Conservation (phyloP, 805 yeast genomes). For the Wickerhamiella sorbophila region DNA sequence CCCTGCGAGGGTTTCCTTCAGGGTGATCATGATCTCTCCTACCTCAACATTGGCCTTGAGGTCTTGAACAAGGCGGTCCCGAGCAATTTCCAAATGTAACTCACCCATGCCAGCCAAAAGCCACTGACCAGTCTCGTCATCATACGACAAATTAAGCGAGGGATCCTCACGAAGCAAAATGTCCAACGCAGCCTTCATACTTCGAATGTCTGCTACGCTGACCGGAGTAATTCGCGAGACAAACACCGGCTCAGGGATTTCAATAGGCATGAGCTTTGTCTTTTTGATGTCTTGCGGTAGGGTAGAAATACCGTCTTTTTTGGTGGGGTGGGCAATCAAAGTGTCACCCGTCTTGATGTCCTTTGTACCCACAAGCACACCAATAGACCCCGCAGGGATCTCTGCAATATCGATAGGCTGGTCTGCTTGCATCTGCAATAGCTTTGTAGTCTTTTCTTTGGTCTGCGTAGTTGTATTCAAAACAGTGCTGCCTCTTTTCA, state of each 20-base stretch:
- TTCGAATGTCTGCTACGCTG: conserved; percentile 65
- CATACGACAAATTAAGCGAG: conserved; percentile 48
- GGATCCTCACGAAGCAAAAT: conserved; percentile 80
- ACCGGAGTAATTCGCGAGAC: conserved; percentile 71
- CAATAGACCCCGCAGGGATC: conserved; percentile 70
- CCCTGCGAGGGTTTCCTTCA: conserved; percentile 49
- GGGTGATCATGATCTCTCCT: conserved; percentile 79
- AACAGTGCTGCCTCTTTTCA: conserved; percentile 48
- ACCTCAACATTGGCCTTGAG: conserved; percentile 69
- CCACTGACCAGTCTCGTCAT: conserved; percentile 83
- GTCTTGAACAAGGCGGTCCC: conserved; percentile 63
- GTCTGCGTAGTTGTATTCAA: conserved; percentile 57
- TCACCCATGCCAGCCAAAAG: conserved; percentile 95
- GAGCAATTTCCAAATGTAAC: conserved; percentile 78
- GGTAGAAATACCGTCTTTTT: conserved; percentile 35
- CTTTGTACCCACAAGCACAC: conserved; percentile 65
- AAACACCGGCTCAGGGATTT: conserved; percentile 85
- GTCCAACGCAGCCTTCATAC: conserved; percentile 55
- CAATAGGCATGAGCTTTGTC: conserved; percentile 56
- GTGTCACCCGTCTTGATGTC: conserved; percentile 86
- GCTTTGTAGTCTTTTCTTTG: conserved; percentile 48
- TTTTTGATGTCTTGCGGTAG: conserved; percentile 33
- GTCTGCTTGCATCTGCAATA: conserved; percentile 81
- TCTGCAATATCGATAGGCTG: conserved; percentile 53
- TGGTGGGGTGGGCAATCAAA: conserved; percentile 44